These are phyloP conservation scores for Xylariaceae sp. DNA, from an alignment of 2,329 filamentous ascomycete species.

Conservation along the genomic window DNA sequence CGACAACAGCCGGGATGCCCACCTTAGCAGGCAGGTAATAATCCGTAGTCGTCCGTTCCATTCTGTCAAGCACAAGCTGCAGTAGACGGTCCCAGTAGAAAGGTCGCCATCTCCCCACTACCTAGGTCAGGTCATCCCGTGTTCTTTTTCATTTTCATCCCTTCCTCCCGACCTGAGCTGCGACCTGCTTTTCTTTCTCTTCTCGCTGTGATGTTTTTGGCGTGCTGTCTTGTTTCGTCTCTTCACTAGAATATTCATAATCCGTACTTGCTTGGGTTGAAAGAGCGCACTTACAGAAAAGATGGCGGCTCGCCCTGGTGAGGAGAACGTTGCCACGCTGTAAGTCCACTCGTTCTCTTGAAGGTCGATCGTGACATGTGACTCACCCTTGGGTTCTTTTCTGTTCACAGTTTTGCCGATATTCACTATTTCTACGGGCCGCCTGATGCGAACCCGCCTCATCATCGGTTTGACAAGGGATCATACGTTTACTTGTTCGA, in stretches of 20 bases:
- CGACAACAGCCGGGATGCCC: constrained; percentile 8
- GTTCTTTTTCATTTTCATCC: neutral
- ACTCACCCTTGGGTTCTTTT: constrained; percentile 23
- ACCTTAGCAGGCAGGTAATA: too few species aligned
- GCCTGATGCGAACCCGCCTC: constrained; percentile 61
- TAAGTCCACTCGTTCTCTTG: constrained; percentile 26
- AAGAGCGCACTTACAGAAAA: constrained; percentile 11
- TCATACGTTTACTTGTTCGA: constrained; percentile 79
- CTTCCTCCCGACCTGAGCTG: neutral
- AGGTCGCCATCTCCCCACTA: neutral
- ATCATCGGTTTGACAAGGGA: constrained; percentile 74
- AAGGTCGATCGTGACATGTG: neutral
- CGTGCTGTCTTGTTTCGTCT: neutral
- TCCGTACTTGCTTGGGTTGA: neutral
- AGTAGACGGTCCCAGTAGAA: neutral
- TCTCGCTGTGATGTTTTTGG: neutral
- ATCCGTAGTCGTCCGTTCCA: neutral
- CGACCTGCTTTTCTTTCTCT: neutral
- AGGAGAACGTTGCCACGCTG: constrained; percentile 46
- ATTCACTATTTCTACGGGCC: constrained; percentile 73
- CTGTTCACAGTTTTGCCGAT: constrained; percentile 60
- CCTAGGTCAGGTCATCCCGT: neutral
- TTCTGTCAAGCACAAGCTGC: neutral
- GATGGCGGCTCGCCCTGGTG: constrained; percentile 43
- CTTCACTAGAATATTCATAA: neutral